Evolutionary conservation across 495 filamentous ascomycete genomes (phyloP), one percentile per base, ranked within the genome.

Genomic region (Podospora pseudopauciseta): DNA sequence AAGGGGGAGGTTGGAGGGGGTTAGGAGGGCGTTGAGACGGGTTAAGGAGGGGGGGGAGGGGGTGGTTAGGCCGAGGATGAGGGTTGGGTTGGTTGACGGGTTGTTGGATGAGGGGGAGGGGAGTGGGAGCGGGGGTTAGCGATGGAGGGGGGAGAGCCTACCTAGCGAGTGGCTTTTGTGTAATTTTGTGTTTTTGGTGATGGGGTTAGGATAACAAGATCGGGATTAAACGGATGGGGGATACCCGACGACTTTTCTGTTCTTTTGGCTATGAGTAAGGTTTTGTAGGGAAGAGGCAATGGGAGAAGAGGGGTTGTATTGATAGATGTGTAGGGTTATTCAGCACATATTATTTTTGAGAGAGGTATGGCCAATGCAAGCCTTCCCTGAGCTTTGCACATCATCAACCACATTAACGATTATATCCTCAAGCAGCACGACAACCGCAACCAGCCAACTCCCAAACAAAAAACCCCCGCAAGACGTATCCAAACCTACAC

Each of bases 1-100:
- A 79, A 87, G 83, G 69, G 89, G 92, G 75, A 84, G 92, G 67
- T 81, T 96, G 64, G 92, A 94, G 72, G 86, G 91, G 15, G 86
- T 99, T 79, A 88, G 85, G 80, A 86, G 94, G 77, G 91, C 91
- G 20, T 69, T 93, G 61, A 83, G 91, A 72, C 85, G 79, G 61
- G 74, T 87, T 44, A 82, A 73, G 60, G 73, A 72, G 26, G 64
- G 39, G 20, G 44, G 28, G 64, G 39, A 16, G 23, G 27, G 55
- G 27, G 39, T 18, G 55, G 34, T 57, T 27, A 27, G 64, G 18
- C 27, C 11, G 54, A 44, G 53, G 54, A 58, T 63, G 65, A 49
- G 63, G 34, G 19, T 57, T 15, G 59, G 44, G 54, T 49, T 62
- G 20, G 60, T 63, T 19, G 27, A 20, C 5, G 55, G 23, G n/a